Conservation (phyloP, 805 yeast genomes). For the Osmozyma mogii region DNA sequence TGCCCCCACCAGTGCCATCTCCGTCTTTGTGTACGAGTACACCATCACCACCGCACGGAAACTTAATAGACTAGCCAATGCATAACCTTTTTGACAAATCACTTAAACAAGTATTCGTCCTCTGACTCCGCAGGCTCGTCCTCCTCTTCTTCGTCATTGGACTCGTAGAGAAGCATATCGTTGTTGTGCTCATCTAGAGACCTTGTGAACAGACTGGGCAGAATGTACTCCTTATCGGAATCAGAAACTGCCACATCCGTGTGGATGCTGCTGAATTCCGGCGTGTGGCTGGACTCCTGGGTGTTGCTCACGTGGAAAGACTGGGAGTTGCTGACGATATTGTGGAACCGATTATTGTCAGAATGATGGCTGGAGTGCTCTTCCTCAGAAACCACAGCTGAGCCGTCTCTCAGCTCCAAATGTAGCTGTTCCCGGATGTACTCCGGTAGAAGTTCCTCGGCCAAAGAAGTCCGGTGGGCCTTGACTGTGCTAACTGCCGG, state of each 20-base stretch:
- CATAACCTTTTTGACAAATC: constrained; percentile 1
- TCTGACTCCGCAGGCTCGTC: constrained; percentile 14
- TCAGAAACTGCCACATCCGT: constrained; percentile 11
- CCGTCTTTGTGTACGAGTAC: constrained; percentile 59
- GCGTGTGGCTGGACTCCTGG: constrained; percentile 2
- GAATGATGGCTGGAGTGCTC: constrained; percentile 3
- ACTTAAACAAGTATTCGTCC: constrained; percentile 27
- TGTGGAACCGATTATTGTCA: constrained; percentile 20
- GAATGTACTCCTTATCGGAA: constrained; percentile 30
- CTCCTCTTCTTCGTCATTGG: constrained; percentile 12
- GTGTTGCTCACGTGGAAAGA: constrained; percentile 20
- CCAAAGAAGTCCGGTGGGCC: constrained; percentile 24
- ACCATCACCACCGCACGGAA: constrained; percentile 9
- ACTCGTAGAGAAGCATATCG: constrained; percentile 16
- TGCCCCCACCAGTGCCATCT: constrained; percentile 70
- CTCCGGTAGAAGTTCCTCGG: constrained; percentile 28
- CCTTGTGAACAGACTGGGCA: constrained; percentile 31
- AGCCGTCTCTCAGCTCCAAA: constrained; percentile 4
- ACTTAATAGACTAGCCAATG: background rate
- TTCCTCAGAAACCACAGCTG: constrained; percentile 1
- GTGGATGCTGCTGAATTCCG: constrained; percentile 10
- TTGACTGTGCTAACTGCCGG: constrained; percentile 1
- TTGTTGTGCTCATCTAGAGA: constrained; percentile 15
- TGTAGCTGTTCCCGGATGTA: constrained; percentile 27
- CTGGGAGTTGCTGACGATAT: constrained; percentile 28